Percentiles rank a stretch among this genome's conserved stretches.
Conservation (phyloP, 2,329 filamentous ascomycete genomes). For the Didymella segeticola region DNA sequence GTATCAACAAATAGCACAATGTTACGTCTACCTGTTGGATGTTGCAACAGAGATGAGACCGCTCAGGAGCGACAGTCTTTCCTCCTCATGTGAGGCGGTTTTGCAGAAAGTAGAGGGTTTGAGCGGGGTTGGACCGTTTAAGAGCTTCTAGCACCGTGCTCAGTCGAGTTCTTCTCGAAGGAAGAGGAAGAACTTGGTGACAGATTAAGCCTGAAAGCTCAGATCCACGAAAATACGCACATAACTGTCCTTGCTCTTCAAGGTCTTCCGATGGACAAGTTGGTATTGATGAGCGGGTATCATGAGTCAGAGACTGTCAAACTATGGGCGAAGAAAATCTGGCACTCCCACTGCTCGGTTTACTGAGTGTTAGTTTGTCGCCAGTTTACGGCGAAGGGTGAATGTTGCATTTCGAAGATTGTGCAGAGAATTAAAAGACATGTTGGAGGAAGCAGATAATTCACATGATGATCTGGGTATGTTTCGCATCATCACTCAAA, state of each 20-base stretch:
- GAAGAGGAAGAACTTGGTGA: background rate
- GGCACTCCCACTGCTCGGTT: constrained; percentile 18
- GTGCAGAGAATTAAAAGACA: too few relatives aligned
- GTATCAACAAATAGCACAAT: constrained; percentile 4
- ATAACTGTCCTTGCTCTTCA: background rate
- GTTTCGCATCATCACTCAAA: too few relatives aligned
- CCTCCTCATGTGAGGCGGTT: too few relatives aligned
- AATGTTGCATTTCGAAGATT: too few relatives aligned
- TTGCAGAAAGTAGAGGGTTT: background rate
- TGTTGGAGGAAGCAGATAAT: too few relatives aligned
- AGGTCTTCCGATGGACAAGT: background rate
- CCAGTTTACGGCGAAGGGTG: constrained; percentile 17
- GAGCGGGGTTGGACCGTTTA: background rate
- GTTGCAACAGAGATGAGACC: background rate
- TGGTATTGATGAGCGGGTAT: constrained; percentile 17
- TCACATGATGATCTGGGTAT: too few relatives aligned
- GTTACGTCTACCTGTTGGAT: constrained; percentile 9
- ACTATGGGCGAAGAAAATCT: constrained; percentile 17
- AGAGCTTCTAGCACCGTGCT: constrained; percentile 7
- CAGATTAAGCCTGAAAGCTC: background rate
- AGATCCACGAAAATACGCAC: background rate
- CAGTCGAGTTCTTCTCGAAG: constrained; percentile 17
- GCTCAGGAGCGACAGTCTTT: too few relatives aligned
- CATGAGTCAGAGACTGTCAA: constrained; percentile 10
- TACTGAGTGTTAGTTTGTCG: constrained; percentile 17